Conservation (phyloP, 768 basidiomycete genomes). For the Pisolithus tinctorius region DNA sequence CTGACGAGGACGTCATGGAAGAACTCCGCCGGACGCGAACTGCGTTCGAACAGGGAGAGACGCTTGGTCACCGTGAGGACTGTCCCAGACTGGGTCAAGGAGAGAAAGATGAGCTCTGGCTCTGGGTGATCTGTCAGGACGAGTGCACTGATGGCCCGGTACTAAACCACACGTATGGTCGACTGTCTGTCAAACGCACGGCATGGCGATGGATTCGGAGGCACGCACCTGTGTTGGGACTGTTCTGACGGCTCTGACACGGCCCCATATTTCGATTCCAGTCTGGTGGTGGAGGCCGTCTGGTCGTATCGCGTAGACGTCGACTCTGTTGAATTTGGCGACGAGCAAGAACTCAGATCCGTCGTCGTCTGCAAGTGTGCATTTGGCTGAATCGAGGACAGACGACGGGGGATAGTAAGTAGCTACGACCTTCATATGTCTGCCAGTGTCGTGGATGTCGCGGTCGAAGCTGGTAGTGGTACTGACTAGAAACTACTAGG, state of each 20-base stretch:
- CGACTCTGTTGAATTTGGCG: conserved; percentile 58
- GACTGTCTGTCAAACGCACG: not conserved
- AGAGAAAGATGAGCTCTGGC: conserved; percentile 61
- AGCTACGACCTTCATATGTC: conserved; percentile 49
- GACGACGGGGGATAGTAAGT: conserved; percentile 77
- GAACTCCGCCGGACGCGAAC: conserved; percentile 61
- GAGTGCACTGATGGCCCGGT: conserved; percentile 40
- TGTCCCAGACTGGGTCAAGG: conserved; percentile 35
- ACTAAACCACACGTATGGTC: conserved; percentile 5
- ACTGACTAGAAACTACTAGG: conserved; percentile 12
- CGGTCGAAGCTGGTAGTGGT: not conserved
- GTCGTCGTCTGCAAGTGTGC: conserved; percentile 43
- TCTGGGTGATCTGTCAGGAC: conserved; percentile 73
- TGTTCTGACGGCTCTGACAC: conserved; percentile 48
- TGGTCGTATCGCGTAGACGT: conserved; percentile 59
- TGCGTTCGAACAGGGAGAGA: conserved; percentile 50
- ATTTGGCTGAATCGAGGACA: conserved; percentile 63
- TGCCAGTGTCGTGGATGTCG: too few species aligned
- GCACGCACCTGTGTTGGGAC: conserved; percentile 47
- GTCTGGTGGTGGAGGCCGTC: conserved; percentile 58
- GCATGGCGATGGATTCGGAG: conserved; percentile 4
- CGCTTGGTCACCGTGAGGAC: conserved; percentile 36
- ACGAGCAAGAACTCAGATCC: conserved; percentile 60
- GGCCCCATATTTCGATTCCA: conserved; percentile 62
- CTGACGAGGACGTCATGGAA: conserved; percentile 65